These are phyloP conservation scores for Penicillium sp. DNA, from an alignment of 2,329 filamentous ascomycete species.

Conservation along the genomic window DNA sequence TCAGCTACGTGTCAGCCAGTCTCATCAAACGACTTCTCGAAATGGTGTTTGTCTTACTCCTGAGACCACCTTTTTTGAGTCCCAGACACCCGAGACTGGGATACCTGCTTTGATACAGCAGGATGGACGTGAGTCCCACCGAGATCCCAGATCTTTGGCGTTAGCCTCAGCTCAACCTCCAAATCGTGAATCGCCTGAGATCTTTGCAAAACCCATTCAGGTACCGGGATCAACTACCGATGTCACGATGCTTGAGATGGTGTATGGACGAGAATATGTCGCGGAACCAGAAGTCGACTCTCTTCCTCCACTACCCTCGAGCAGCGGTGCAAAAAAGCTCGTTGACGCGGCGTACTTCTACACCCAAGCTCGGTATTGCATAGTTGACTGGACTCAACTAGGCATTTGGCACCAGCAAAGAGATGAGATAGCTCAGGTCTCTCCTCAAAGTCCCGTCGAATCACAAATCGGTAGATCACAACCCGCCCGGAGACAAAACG, in stretches of 20 bases:
- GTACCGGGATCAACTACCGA: background rate
- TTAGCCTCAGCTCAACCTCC: background rate
- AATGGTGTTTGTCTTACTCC: background rate
- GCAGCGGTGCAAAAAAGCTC: slow-evolving; percentile 7
- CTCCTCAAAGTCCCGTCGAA: background rate
- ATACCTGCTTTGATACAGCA: background rate
- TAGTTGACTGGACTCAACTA: slow-evolving; percentile 21
- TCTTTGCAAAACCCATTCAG: background rate
- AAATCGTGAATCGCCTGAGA: no score
- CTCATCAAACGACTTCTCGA: background rate
- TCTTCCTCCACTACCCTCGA: slow-evolving; percentile 14
- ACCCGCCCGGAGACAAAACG: background rate
- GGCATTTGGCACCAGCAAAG: slow-evolving; percentile 22
- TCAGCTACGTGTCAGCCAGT: background rate
- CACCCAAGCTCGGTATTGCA: slow-evolving; percentile 22
- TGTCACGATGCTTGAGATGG: background rate
- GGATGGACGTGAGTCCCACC: background rate
- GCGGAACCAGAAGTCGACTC: slow-evolving; percentile 2
- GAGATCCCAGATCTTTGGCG: background rate
- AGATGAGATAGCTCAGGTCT: slow-evolving; percentile 10
- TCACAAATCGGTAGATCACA: background rate
- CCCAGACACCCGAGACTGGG: background rate
- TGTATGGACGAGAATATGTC: background rate
- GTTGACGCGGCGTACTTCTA: slow-evolving; percentile 22
- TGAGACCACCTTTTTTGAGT: background rate